Evolutionary conservation across 371 early-diverging fungal species (phyloP), one percentile per base, ranked within the genome.

Genomic region (Mucor plumbeus): DNA sequence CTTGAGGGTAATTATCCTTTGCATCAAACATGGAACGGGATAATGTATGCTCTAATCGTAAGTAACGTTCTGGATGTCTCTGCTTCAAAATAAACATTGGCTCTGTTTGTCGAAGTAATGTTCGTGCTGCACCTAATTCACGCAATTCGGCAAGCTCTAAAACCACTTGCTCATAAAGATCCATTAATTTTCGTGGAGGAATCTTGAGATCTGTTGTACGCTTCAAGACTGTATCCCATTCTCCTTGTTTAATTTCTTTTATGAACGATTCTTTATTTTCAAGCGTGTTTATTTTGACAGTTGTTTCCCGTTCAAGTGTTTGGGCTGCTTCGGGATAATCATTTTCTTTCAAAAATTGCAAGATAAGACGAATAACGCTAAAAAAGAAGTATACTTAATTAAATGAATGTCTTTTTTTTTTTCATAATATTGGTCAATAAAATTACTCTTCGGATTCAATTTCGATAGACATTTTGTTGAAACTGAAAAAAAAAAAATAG

Each of bases 291-390:
- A 98, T 79, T 1, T 87, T 78, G 15, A 94, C 83, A 5, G 84
- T 81, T 1, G 94, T 86, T 79, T 98, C 98, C 36, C 88, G 84
- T 89, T 97, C 93, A n/a, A 98, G 82, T 0, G 90, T 81, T 0
- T 82, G 77, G 7, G 95, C 85, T 4, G 95, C 87, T 31, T 87
- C 82, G 26, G 80, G 81, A 7, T 95, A 83, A 66, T 94, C 92
- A 72, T 95, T 93, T 71, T 97, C 98, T 66, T 93, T 93, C 34
- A 96, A 77, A 69, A 95, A 98, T 77, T 97, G 98, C 59, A 93
- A 85, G 59, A 97, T 87, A 21, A 98, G 88, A n/a, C 69, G 69
- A 60, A 72, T 69, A 5, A 72, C 62, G 26, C 72, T 72, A 57
- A 26, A 7, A 40, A 43, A 5, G n/a, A 35, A 35, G 10, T n/a